phyloP scores from a whole-genome alignment of 2,329 filamentous ascomycete species.

The Periconia macrospinosa region DNA sequence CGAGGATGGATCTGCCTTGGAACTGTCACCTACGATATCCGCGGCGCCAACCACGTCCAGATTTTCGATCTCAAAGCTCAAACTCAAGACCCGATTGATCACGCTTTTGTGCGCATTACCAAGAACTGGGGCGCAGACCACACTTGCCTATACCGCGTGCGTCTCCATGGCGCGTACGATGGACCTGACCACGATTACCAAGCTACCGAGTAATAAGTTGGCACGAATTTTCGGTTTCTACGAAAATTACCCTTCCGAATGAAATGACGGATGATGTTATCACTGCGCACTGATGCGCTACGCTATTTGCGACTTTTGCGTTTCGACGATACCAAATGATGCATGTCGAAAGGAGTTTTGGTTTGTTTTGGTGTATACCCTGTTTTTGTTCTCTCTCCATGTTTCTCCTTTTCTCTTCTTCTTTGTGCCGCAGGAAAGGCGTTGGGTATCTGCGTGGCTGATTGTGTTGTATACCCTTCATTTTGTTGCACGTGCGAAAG shows the following conservation, averaged over 20 bases:
- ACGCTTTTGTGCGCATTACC: constrained; percentile 43
- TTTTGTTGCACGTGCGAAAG: background rate
- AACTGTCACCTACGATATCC: constrained; percentile 45
- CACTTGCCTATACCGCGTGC: constrained; percentile 52
- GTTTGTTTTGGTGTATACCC: background rate
- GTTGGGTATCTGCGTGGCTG: background rate
- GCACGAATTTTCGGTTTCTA: background rate
- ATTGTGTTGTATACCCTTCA: background rate
- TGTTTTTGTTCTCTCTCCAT: background rate
- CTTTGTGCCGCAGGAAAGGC: background rate
- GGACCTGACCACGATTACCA: background rate
- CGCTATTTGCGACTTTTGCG: no score
- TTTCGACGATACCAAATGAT: background rate
- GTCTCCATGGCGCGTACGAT: constrained; percentile 44
- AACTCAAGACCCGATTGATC: constrained; percentile 30
- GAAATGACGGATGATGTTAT: background rate
- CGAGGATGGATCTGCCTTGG: constrained; percentile 46
- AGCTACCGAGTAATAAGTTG: background rate
- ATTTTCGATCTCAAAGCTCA: constrained; percentile 41
- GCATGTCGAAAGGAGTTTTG: background rate
- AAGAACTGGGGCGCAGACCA: constrained; percentile 49
- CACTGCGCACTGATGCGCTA: no score
- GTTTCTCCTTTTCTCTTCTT: background rate
- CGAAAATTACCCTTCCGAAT: background rate
- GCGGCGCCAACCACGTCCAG: constrained; percentile 46